Percentiles rank a stretch among this genome's conserved stretches.
These are phyloP conservation scores for Leccinum broughii DNA, from an alignment of 768 basidiomycete genomes.

Conservation along the genomic window DNA sequence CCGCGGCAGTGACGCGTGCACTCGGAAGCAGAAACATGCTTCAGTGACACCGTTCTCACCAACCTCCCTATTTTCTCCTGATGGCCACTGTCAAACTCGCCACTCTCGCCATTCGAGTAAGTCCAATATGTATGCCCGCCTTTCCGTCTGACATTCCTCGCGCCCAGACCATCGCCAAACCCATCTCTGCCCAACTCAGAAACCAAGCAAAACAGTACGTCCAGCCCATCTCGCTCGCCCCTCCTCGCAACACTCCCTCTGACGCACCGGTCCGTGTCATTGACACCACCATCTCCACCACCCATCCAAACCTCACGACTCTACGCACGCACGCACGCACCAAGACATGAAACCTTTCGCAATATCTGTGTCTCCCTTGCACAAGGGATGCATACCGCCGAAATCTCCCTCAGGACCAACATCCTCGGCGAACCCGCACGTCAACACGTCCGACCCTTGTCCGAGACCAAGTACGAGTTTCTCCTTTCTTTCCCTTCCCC, in stretches of 20 bases:
- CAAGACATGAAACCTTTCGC: slow-evolving; percentile 73
- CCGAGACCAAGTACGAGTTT: slow-evolving; percentile 65
- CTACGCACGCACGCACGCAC: neutral
- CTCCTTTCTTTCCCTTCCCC: neutral
- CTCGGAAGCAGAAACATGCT: slow-evolving; percentile 3
- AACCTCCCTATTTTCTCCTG: neutral
- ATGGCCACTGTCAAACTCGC: slow-evolving; percentile 80
- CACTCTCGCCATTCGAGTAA: slow-evolving; percentile 71
- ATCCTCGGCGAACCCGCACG: slow-evolving; percentile 75
- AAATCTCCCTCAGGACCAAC: slow-evolving; percentile 69
- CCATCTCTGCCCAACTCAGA: slow-evolving; percentile 69
- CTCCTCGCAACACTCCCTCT: neutral
- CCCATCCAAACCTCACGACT: neutral
- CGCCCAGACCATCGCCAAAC: slow-evolving; percentile 77
- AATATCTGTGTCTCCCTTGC: slow-evolving; percentile 70
- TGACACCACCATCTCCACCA: neutral
- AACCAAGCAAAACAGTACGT: slow-evolving; percentile 71
- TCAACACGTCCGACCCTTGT: slow-evolving; percentile 68
- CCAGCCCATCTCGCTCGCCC: neutral
- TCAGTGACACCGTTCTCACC: neutral
- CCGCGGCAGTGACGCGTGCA: neutral
- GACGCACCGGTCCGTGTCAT: neutral
- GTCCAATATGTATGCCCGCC: slow-evolving; percentile 19
- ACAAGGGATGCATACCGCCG: slow-evolving; percentile 73
- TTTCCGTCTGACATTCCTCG: neutral